Evolutionary conservation across 192 early-diverging fungal species (phyloP).

Genomic region (Coemansia sp.): DNA sequence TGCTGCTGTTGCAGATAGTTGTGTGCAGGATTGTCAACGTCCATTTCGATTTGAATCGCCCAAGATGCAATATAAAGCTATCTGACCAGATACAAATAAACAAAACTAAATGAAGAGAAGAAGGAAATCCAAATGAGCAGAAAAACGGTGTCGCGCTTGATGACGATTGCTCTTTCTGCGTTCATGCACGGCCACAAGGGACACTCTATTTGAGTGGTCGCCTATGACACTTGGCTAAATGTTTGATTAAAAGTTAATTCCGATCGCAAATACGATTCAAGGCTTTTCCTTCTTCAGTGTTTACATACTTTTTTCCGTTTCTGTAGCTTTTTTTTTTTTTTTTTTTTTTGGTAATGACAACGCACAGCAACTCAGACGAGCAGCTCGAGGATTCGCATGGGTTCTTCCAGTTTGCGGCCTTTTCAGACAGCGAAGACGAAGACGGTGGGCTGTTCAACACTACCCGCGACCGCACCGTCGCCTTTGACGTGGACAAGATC

Average conservation of each 20-base stretch:
- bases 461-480: slow-evolving; percentile 18
- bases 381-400: slow-evolving; percentile 43
- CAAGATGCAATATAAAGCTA: neutral
- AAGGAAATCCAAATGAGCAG: neutral
- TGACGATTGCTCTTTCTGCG: neutral
- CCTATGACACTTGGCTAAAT: neutral
- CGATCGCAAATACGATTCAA: neutral
- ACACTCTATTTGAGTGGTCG: neutral
- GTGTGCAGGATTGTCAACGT: slow-evolving; percentile 76
- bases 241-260: too few species aligned
- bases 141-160: neutral
- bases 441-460: slow-evolving; percentile 35
- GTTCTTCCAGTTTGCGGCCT: slow-evolving; percentile 51
- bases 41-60: slow-evolving; percentile 44
- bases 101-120: neutral
- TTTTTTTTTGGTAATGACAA: neutral
- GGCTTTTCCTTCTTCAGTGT: neutral
- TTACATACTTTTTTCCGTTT: neutral
- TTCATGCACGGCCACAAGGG: neutral
- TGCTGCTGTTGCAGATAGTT: slow-evolving; percentile 69
- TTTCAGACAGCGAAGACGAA: slow-evolving; percentile 36
- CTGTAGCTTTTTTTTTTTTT: neutral
- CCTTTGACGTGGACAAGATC: slow-evolving; percentile 34
- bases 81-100: neutral
- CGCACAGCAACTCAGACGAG: neutral